A percentile compares a stretch with the other conserved stretches of the same genome.
Conservation (phyloP, 345 rosid species). For the Aurinia saxatilis region DNA sequence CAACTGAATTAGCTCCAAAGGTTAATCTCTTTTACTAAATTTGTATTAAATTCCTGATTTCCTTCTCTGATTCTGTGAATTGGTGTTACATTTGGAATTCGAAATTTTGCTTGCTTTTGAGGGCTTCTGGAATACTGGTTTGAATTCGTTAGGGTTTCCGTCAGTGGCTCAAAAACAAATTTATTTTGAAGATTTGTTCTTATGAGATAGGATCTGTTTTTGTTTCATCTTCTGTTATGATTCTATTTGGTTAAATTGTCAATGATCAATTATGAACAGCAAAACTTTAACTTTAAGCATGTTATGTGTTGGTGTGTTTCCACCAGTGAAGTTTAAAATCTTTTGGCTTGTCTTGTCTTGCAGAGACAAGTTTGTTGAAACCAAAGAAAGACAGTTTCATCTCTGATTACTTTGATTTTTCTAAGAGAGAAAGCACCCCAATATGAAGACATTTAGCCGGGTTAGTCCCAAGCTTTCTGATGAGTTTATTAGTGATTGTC, state of each 20-base stretch:
- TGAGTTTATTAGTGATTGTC: background rate
- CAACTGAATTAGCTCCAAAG: background rate
- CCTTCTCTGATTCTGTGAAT: background rate
- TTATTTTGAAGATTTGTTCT: background rate
- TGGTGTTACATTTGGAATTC: background rate
- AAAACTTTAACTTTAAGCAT: background rate
- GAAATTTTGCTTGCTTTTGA: background rate
- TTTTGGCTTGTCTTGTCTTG: background rate
- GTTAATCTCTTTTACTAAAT: background rate
- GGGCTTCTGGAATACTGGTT: background rate
- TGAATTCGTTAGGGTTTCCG: background rate
- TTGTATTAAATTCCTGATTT: background rate
- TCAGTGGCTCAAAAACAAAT: too few species aligned
- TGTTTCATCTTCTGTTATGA: background rate
- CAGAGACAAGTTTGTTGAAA: background rate
- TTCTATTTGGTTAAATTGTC: background rate
- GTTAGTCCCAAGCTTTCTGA: slow-evolving; percentile 16
- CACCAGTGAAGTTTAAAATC: background rate
- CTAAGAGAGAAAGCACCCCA: background rate
- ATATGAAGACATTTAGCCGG: slow-evolving; percentile 9
- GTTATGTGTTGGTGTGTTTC: background rate
- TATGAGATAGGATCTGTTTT: background rate
- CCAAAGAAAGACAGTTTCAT: background rate
- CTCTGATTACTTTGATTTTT: background rate
- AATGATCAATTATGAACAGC: background rate